phyloP scores from a whole-genome alignment of 2,329 filamentous ascomycete species.

The Diaporthe sp. region DNA sequence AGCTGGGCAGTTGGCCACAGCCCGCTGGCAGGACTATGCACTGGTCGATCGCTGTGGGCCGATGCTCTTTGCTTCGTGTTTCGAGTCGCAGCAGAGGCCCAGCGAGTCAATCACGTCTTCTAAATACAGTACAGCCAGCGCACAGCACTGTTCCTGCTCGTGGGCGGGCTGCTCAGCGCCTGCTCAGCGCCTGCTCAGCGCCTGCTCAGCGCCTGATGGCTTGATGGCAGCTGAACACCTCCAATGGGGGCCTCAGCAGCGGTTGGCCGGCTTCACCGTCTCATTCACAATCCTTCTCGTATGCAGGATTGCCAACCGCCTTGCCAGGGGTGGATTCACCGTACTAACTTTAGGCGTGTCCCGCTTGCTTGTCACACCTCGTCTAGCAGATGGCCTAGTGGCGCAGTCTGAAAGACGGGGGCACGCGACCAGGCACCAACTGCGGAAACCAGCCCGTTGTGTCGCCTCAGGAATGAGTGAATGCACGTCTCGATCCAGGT shows the following conservation, averaged over 20 bases:
- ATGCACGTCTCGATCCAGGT: slow-evolving; percentile 20
- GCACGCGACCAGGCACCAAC: slow-evolving; percentile 21
- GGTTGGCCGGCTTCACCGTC: slow-evolving; percentile 24
- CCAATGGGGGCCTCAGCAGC: slow-evolving; percentile 13
- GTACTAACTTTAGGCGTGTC: neutral
- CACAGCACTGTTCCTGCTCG: slow-evolving; percentile 5
- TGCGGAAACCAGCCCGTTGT: slow-evolving; percentile 13
- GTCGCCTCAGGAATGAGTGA: neutral
- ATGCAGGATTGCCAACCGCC: slow-evolving; percentile 11
- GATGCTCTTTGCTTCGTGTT: slow-evolving; percentile 13
- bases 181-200: neutral
- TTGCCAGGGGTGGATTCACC: neutral
- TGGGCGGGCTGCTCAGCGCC: neutral
- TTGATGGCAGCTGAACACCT: neutral
- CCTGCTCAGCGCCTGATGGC: neutral
- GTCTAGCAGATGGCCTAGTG: slow-evolving; percentile 21
- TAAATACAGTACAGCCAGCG: slow-evolving; percentile 25
- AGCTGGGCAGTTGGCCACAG: slow-evolving; percentile 2
- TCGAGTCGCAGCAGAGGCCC: slow-evolving; percentile 16
- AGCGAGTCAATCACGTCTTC: slow-evolving; percentile 19
- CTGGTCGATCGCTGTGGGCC: slow-evolving; percentile 16
- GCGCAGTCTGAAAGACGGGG: slow-evolving; percentile 1
- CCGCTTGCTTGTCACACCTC: slow-evolving; percentile 6
- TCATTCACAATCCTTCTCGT: slow-evolving; percentile 25
- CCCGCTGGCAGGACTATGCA: slow-evolving; percentile 1